Conservation (phyloP, 148 eudicot genomes). For the Chenopodium berlandieri region DNA sequence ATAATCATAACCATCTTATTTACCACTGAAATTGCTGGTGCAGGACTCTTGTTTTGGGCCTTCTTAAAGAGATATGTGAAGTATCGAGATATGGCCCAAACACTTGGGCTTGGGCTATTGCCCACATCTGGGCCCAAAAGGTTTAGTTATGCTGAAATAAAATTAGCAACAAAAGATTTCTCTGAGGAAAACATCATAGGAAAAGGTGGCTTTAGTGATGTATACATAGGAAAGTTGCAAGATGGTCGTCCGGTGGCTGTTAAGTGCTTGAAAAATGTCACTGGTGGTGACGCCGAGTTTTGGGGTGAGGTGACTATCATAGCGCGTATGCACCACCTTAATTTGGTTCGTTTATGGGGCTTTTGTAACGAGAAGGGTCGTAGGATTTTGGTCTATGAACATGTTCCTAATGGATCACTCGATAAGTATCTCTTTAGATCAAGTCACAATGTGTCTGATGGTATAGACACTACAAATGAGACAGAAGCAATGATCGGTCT, state of each 20-base stretch:
- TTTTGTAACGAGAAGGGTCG: slow-evolving; percentile 83
- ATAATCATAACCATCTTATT: slow-evolving; percentile 50
- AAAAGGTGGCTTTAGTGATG: slow-evolving; percentile 78
- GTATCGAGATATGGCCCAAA: slow-evolving; percentile 87
- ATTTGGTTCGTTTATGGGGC: slow-evolving; percentile 85
- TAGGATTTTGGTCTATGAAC: slow-evolving; percentile 75
- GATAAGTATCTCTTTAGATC: slow-evolving; percentile 53
- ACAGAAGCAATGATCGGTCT: neutral
- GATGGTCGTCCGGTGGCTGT: slow-evolving; percentile 77
- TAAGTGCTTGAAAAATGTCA: slow-evolving; percentile 59
- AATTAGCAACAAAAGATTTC: slow-evolving; percentile 59
- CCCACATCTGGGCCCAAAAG: slow-evolving; percentile 78
- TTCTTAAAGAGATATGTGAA: slow-evolving; percentile 73
- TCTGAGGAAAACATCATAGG: slow-evolving; percentile 50
- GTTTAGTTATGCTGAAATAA: slow-evolving; percentile 60
- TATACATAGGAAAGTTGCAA: slow-evolving; percentile 62
- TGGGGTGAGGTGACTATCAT: slow-evolving; percentile 92
- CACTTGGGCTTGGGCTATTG: slow-evolving; percentile 74
- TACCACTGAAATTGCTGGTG: slow-evolving; percentile 56
- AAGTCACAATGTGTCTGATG: neutral
- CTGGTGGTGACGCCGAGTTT: slow-evolving; percentile 71
- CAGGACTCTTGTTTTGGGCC: slow-evolving; percentile 65
- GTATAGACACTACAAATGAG: slow-evolving; percentile 11
- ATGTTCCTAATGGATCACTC: slow-evolving; percentile 81
- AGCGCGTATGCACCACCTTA: slow-evolving; percentile 93